Conservation (phyloP, 495 filamentous ascomycete species). For the Pyrenopolyporus hunteri region DNA sequence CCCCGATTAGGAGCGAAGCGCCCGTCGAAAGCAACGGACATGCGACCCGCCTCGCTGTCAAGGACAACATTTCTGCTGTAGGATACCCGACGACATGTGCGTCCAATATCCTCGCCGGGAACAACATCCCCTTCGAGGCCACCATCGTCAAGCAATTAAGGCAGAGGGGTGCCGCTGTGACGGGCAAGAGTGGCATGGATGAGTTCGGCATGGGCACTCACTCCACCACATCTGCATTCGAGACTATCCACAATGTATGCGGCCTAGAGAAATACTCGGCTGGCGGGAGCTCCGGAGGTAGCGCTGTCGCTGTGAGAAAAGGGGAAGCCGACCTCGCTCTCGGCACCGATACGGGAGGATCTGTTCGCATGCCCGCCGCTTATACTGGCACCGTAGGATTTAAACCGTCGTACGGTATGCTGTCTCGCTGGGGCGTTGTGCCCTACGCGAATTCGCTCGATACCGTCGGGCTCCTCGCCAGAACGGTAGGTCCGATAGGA, state of each 20-base stretch:
- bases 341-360: slow-evolving; percentile 95
- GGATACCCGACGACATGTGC: slow-evolving; percentile 78
- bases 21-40: neutral
- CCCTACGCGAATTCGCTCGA: slow-evolving; percentile 96
- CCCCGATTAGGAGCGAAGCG: neutral
- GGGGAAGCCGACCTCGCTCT: slow-evolving; percentile 77
- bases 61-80: slow-evolving; percentile 81
- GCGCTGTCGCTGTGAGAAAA: slow-evolving; percentile 81
- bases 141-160: slow-evolving; percentile 74
- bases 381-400: slow-evolving; percentile 88
- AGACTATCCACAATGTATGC: slow-evolving; percentile 62
- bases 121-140: slow-evolving; percentile 79
- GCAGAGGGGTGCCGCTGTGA: slow-evolving; percentile 66
- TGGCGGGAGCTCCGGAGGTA: slow-evolving; percentile 93
- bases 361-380: slow-evolving; percentile 87
- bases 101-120: slow-evolving; percentile 73
- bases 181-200: slow-evolving; percentile 90
- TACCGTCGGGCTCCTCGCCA: slow-evolving; percentile 83
- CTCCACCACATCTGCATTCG: slow-evolving; percentile 75
- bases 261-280: slow-evolving; percentile 61
- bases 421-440: slow-evolving; percentile 88
- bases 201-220: slow-evolving; percentile 99
- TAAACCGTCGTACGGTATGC: slow-evolving; percentile 87
- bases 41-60: slow-evolving; percentile 66
- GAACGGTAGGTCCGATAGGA: slow-evolving; percentile 53